Conservation (phyloP, 306 rosid genomes). For the Alnus rubra region DNA sequence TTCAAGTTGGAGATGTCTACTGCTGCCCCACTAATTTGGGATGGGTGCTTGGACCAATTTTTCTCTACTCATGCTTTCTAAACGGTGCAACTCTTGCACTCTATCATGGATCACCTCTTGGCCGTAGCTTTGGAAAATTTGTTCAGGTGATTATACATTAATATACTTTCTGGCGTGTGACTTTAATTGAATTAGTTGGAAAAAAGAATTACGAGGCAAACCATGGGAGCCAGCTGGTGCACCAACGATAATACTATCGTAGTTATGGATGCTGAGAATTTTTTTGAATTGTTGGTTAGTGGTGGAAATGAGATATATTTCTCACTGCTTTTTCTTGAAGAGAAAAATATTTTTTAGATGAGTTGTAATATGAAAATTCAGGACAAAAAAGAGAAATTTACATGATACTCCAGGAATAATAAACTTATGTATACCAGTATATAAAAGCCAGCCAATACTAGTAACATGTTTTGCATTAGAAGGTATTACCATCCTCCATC, state of each 20-base stretch:
- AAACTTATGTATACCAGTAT: background rate
- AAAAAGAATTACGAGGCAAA: background rate
- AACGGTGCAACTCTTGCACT: conserved; percentile 84
- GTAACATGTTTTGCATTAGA: background rate
- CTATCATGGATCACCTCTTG: conserved; percentile 95
- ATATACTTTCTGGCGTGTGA: background rate
- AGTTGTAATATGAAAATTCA: background rate
- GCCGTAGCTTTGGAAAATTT: conserved; percentile 84
- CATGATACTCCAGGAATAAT: background rate
- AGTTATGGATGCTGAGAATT: background rate
- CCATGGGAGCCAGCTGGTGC: background rate
- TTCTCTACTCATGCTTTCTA: conserved; percentile 68
- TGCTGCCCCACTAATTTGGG: conserved; percentile 98
- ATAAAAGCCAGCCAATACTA: background rate
- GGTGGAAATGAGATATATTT: background rate
- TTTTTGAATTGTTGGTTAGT: background rate
- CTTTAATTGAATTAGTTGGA: conserved; percentile 3
- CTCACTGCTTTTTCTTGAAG: background rate
- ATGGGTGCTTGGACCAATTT: conserved; percentile 88
- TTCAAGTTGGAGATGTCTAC: conserved; percentile 62
- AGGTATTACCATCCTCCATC: conserved; percentile 12
- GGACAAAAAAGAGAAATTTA: background rate
- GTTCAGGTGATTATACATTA: conserved; percentile 60
- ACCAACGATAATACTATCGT: conserved; percentile 1
- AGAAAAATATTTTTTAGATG: background rate